A percentile compares a stretch with the other conserved stretches of the same genome.
phyloP scores from a whole-genome alignment of 1,284 basidiomycete species.

The Polyporus tsugae region DNA sequence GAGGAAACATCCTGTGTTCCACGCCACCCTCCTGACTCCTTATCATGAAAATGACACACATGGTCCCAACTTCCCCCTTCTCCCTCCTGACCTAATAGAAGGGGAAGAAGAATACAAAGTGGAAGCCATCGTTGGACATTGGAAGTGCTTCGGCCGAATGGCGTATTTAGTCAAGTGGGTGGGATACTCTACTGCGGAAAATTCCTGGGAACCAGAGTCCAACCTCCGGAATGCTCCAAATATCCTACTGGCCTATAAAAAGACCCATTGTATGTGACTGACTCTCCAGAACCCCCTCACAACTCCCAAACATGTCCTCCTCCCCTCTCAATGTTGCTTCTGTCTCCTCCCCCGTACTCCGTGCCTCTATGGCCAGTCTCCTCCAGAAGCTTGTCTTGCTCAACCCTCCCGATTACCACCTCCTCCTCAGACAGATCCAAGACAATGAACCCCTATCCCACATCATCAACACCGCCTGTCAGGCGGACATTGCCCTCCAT shows the following conservation, averaged over 20 bases:
- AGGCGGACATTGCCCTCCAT: too few species aligned
- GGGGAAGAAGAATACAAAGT: conserved; percentile 29
- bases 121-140: conserved; percentile 24
- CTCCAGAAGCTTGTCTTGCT: too few species aligned
- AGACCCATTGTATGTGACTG: background rate
- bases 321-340: background rate
- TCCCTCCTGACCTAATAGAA: conserved; percentile 21
- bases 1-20: conserved; percentile 23
- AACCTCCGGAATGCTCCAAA: background rate
- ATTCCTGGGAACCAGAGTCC: conserved; percentile 1
- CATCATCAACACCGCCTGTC: too few species aligned
- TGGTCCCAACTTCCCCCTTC: conserved; percentile 17
- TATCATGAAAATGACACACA: conserved; percentile 25
- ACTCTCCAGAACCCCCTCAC: background rate
- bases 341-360: too few species aligned
- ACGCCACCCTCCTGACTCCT: conserved; percentile 15
- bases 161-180: conserved; percentile 26
- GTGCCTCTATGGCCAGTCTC: too few species aligned
- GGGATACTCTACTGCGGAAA: conserved; percentile 11
- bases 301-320: background rate
- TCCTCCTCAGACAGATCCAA: too few species aligned
- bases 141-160: background rate
- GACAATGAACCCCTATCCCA: too few species aligned
- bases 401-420: too few species aligned
- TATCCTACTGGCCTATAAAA: background rate